A percentile compares a stretch with the other conserved stretches of the same genome.
These are phyloP conservation scores for Cercospora nicotianae DNA, from an alignment of 2,329 filamentous ascomycete genomes.

Conservation along the genomic window DNA sequence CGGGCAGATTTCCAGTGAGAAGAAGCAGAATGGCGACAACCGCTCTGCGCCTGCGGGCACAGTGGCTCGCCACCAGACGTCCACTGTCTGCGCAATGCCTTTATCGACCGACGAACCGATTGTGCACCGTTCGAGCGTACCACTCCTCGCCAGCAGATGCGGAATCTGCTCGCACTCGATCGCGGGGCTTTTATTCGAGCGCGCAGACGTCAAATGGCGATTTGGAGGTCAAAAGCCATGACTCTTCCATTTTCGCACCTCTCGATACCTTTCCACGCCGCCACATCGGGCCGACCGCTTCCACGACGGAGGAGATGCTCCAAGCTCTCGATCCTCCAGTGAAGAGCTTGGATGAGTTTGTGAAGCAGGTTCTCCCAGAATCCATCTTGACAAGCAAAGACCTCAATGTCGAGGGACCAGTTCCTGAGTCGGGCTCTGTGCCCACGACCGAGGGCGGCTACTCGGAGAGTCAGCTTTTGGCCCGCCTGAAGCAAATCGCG, in stretches of 20 bases:
- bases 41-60: conserved; percentile 36
- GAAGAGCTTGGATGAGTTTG: conserved; percentile 74
- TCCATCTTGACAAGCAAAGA: conserved; percentile 71
- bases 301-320: conserved; percentile 75
- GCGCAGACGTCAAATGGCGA: conserved; percentile 27
- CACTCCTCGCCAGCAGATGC: conserved; percentile 15
- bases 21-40: conserved; percentile 28
- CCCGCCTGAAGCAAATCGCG: conserved; percentile 56
- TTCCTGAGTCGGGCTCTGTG: conserved; percentile 43
- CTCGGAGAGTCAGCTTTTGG: conserved; percentile 62
- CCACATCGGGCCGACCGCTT: conserved; percentile 80
- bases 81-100: conserved; percentile 36
- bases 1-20: not conserved
- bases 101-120: conserved; percentile 17
- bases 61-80: conserved; percentile 37
- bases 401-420: conserved; percentile 58
- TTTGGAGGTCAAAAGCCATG: conserved; percentile 26
- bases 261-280: conserved; percentile 72
- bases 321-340: conserved; percentile 72
- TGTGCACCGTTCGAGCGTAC: conserved; percentile 12
- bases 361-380: conserved; percentile 77
- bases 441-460: conserved; percentile 45
- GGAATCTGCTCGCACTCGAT: conserved; percentile 14
- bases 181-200: conserved; percentile 36
- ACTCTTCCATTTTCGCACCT: conserved; percentile 43